Evolutionary conservation across 1,284 basidiomycete species (phyloP), one percentile per base, ranked within the genome.

Genomic region (Vanrija sp.): DNA sequence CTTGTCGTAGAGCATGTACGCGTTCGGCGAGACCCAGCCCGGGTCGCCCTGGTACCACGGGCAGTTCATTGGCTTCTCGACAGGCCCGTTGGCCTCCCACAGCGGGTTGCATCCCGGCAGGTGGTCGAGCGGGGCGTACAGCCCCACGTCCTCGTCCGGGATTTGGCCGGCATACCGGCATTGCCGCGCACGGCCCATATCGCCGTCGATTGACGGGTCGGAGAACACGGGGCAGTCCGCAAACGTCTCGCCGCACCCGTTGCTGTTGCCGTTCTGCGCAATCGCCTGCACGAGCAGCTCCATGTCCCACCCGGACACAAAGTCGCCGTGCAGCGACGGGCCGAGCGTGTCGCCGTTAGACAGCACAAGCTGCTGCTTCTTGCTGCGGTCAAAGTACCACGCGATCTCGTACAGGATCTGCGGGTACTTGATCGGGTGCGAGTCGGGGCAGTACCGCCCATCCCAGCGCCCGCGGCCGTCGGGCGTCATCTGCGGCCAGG

Each of bases 301-400:
- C 18, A 28, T 26, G 51, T 59, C 57, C 59, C 59, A 60, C 6
- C 71, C 71, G 38, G 65, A 63, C 44, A 64, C 46, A 55, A 72
- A 73, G 54, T 75, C 73, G 19, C 62, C 73, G 54, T 73, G 73
- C 59, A 60, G 69, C 10, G 61, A 58, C 6, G 51, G 40, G 15
- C 73, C 73, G 8, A 55, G 55, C 28, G 62, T 61, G 52, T 75
- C 73, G 28, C 72, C 73, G 52, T 71, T 69, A 16, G 72, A 61
- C 10, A 73, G 60, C 38, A 73, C 62, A 5, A 73, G 49, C 9
- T 64, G 28, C 28, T 28, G 28, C 28, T 28, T 28, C 28, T 28
- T 58, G 52, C 62, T 60, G 10, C 58, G 53, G 19, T 61, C 61
- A 39, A 39, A 62, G 47, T 28, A 23, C 51, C 55, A 57, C n/a